Evolutionary conservation across 1,284 basidiomycete species (phyloP), one percentile per base, ranked within the genome.

Genomic region (Schizophyllum commune): DNA sequence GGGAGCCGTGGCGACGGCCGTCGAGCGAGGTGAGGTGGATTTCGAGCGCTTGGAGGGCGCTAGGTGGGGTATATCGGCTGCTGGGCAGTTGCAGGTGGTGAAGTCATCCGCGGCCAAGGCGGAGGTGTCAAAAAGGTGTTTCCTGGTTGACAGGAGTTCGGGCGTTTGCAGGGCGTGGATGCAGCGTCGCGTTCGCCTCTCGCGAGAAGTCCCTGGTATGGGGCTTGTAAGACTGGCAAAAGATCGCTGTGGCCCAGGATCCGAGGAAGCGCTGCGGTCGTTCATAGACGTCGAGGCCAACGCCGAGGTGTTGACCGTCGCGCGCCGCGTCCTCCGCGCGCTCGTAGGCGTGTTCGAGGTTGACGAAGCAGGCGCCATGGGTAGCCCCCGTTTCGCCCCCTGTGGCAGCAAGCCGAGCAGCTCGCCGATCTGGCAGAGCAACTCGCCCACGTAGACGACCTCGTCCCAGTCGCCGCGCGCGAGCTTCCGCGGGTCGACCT

Each of bases 391-490:
- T 60, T 47, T 58, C 32, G 65, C 65, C 59, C 22, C 33, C 5
- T 62, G 57, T 17, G 33, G 22, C 6, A 81, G 68, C 19, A 82
- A 67, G 0, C 81, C 79, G 55, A 70, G 71, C 60, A 74, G 74
- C 62, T 76, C 74, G 0, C 81, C 85, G 27, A 89, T 77, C 83
- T 83, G 86, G 67, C 84, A 87, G 13, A 90, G 74, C 2, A 88
- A 71, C 68, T 85, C 77, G 0, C 79, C 86, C 11, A 90, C 73
- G 62, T 81, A 85, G 9, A 81, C 74, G n/a, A 83, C 79, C 67
- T 89, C 88, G 22, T 84, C 81, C 76, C 80, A 79, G 58, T 79
- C 80, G 0, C 87, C 87, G 5, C 75, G 73, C 0, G 86, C 87
- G 7, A 90, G 77, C 55, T 77, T 73, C 53, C 81, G 73, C 1